Conservation (phyloP, 345 rosid genomes). For the Gossypium sturtianum region DNA sequence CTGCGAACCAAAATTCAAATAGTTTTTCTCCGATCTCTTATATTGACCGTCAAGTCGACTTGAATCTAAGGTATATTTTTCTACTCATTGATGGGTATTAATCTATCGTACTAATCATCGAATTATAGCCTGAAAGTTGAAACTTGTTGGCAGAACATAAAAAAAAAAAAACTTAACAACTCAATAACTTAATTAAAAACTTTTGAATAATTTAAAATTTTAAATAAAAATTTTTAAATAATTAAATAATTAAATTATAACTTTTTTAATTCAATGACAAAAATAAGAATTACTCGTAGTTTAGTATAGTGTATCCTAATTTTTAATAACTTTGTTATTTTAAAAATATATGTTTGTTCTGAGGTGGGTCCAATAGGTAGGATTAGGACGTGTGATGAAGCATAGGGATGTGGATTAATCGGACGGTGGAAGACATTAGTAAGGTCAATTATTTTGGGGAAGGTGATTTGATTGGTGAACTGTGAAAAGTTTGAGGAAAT, state of each 20-base stretch:
- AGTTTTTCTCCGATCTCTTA: too few species aligned
- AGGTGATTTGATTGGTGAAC: neutral
- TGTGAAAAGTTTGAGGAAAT: neutral
- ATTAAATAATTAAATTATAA: too few species aligned
- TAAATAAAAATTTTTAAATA: too few species aligned
- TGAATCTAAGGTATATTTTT: accelerated
- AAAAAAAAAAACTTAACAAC: too few species aligned
- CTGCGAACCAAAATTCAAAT: too few species aligned
- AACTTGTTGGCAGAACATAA: too few species aligned
- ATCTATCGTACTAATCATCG: accelerated
- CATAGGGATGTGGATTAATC: slow-evolving; percentile 17
- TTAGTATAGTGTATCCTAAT: too few species aligned
- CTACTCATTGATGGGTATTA: accelerated
- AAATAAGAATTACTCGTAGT: accelerated
- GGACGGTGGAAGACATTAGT: neutral
- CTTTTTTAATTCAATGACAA: accelerated
- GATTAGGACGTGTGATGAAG: neutral
- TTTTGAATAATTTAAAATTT: too few species aligned
- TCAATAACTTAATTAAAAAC: too few species aligned
- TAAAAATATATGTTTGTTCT: too few species aligned
- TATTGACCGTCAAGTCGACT: accelerated
- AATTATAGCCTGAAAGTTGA: accelerated
- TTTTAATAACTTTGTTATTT: too few species aligned
- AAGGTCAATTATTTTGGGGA: neutral
- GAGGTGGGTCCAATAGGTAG: slow-evolving; percentile 5